These are phyloP conservation scores for Trichocomaceae sp. DNA, from an alignment of 2,329 filamentous ascomycete species.

Conservation along the genomic window DNA sequence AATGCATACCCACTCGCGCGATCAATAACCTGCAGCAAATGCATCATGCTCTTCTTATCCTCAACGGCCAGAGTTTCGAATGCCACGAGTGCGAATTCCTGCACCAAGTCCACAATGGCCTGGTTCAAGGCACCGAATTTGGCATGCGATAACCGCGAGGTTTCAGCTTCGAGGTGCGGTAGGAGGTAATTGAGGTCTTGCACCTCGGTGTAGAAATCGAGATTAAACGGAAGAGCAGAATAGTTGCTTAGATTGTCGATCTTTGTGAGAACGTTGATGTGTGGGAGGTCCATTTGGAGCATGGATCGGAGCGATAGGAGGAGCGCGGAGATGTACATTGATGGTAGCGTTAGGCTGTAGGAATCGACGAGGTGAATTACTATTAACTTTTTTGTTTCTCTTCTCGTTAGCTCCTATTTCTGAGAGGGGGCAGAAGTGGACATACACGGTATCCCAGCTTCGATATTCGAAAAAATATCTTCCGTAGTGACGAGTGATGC, in stretches of 20 bases:
- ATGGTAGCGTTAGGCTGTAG: constrained; percentile 86
- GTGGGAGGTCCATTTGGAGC: constrained; percentile 95
- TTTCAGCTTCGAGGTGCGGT: constrained; percentile 72
- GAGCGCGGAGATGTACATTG: constrained; percentile 88
- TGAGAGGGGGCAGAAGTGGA: neutral
- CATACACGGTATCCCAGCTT: constrained; percentile 83
- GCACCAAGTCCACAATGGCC: constrained; percentile 78
- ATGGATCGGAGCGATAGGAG: constrained; percentile 90
- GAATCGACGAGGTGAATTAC: constrained; percentile 91
- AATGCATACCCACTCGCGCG: constrained; percentile 90
- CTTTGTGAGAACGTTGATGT: constrained; percentile 94
- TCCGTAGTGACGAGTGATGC: constrained; percentile 83
- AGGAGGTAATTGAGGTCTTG: constrained; percentile 83
- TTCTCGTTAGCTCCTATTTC: neutral
- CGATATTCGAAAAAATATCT: constrained; percentile 84
- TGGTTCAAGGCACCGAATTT: constrained; percentile 83
- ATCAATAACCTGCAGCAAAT: constrained; percentile 80
- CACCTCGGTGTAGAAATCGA: constrained; percentile 96
- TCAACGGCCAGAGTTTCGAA: constrained; percentile 95
- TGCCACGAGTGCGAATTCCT: constrained; percentile 80
- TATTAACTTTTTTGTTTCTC: constrained; percentile 61
- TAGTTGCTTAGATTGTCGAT: constrained; percentile 90
- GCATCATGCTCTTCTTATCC: constrained; percentile 96
- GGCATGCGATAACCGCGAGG: constrained; percentile 58
- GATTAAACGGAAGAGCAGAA: constrained; percentile 81